Evolutionary conservation across 225 moss, liverwort and hornwort species (phyloP).

Genomic region (Asterella californica): DNA sequence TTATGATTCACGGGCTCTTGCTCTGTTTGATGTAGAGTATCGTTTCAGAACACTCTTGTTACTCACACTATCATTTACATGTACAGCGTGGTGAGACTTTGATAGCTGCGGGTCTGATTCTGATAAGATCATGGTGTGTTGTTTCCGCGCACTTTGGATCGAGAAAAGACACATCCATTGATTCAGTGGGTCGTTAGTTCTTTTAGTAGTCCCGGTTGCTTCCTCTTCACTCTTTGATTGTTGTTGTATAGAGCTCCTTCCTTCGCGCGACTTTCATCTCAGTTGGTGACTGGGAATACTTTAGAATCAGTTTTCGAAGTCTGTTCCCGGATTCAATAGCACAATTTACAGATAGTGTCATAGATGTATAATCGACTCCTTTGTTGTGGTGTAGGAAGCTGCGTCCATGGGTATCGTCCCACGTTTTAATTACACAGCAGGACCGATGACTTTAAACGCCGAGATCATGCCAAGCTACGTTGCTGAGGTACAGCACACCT

Average conservation of each 20-base stretch:
- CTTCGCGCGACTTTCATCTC: background rate
- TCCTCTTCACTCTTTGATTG: background rate
- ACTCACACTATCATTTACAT: background rate
- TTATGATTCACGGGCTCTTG: slow-evolving; percentile 82
- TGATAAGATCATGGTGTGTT: background rate
- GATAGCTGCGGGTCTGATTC: background rate
- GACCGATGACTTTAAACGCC: slow-evolving; percentile 71
- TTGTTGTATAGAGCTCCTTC: background rate
- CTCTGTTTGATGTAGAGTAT: slow-evolving; percentile 62
- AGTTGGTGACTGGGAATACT: background rate
- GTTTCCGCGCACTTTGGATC: background rate
- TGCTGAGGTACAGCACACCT: slow-evolving; percentile 59
- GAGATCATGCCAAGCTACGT: slow-evolving; percentile 78
- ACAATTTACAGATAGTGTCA: background rate
- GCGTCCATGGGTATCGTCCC: slow-evolving; percentile 67
- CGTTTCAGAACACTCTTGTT: background rate
- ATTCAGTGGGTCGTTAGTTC: background rate
- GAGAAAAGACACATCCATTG: background rate
- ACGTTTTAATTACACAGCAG: slow-evolving; percentile 52
- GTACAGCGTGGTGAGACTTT: background rate
- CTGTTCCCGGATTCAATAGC: background rate
- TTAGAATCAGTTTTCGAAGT: background rate
- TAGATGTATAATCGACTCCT: background rate
- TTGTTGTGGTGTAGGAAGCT: slow-evolving; percentile 61
- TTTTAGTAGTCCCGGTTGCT: background rate